Conservation (phyloP, 1,284 basidiomycete species). For the Boletellus sp. region DNA sequence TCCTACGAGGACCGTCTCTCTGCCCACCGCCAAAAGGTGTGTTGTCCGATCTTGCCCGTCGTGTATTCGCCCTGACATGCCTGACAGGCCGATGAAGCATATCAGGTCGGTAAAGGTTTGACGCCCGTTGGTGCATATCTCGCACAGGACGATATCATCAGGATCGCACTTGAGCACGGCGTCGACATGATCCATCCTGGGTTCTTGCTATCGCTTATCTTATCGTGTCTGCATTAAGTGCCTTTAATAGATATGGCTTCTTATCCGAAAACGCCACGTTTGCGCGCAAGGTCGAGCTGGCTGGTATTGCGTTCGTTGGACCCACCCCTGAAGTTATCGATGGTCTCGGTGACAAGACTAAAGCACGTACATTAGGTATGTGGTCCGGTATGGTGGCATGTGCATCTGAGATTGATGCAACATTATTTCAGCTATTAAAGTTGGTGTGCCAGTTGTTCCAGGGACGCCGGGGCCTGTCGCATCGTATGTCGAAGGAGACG, state of each 20-base stretch:
- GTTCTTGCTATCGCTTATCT: constrained; percentile 39
- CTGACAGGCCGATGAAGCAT: constrained; percentile 91
- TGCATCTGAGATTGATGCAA: constrained; percentile 7
- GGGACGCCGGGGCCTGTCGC: constrained; percentile 94
- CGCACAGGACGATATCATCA: constrained; percentile 95
- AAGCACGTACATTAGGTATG: constrained; percentile 83
- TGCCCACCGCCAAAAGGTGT: constrained; percentile 95
- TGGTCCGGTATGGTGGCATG: neutral
- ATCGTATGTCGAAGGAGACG: constrained; percentile 77
- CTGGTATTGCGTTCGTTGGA: constrained; percentile 96
- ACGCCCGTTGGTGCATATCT: constrained; percentile 97
- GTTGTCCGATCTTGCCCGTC: constrained; percentile 31
- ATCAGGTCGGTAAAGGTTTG: constrained; percentile 94
- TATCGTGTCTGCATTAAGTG: constrained; percentile 6
- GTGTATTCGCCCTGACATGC: constrained; percentile 43
- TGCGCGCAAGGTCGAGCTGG: constrained; percentile 94
- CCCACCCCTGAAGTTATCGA: constrained; percentile 97
- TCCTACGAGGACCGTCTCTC: constrained; percentile 95
- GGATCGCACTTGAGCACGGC: constrained; percentile 91
- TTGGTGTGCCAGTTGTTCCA: constrained; percentile 93
- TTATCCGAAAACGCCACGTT: constrained; percentile 96
- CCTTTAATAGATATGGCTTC: constrained; percentile 81
- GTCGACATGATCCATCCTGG: constrained; percentile 99
- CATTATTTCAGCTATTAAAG: constrained; percentile 63
- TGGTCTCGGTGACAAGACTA: constrained; percentile 97